These are phyloP conservation scores for Quercus wislizeni DNA, from an alignment of 306 rosid genomes.

Conservation along the genomic window DNA sequence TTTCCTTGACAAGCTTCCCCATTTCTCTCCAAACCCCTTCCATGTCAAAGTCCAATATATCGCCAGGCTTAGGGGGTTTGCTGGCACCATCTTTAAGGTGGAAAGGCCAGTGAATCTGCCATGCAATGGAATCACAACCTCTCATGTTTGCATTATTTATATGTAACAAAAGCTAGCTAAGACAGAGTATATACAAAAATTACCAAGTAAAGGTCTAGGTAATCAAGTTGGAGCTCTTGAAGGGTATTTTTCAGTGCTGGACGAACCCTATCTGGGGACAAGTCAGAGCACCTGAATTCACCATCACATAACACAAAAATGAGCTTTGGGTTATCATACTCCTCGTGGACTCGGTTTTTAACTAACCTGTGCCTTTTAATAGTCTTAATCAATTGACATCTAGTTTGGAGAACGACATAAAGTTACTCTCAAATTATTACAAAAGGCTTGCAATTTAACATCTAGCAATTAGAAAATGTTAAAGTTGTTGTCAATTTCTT, in stretches of 20 bases:
- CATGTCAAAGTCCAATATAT: constrained; percentile 47
- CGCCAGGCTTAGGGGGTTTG: constrained; percentile 47
- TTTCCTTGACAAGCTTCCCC: constrained; percentile 51
- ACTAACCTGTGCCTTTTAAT: too few relatives aligned
- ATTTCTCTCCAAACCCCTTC: constrained; percentile 63
- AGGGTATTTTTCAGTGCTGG: constrained; percentile 50
- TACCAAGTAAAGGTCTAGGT: constrained; percentile 64
- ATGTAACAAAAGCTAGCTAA: neutral
- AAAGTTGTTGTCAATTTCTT: too few relatives aligned
- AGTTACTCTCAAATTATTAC: too few relatives aligned
- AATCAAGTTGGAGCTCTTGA: constrained; percentile 61
- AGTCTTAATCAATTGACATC: too few relatives aligned
- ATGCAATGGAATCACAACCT: neutral
- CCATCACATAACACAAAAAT: neutral
- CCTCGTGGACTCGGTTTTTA: too few relatives aligned
- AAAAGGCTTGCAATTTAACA: too few relatives aligned
- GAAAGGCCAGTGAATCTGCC: constrained; percentile 58
- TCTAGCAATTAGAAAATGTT: too few relatives aligned
- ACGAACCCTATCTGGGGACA: constrained; percentile 63
- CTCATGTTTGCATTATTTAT: neutral
- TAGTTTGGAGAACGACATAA: too few relatives aligned
- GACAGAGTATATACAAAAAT: neutral
- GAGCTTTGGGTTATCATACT: neutral
- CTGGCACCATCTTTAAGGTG: constrained; percentile 42
- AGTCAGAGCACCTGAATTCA: constrained; percentile 52